A percentile compares a stretch with the other conserved stretches of the same genome.
Evolutionary conservation across 1,139 yeast species (phyloP).

Genomic region (Neolecta irregularis): DNA sequence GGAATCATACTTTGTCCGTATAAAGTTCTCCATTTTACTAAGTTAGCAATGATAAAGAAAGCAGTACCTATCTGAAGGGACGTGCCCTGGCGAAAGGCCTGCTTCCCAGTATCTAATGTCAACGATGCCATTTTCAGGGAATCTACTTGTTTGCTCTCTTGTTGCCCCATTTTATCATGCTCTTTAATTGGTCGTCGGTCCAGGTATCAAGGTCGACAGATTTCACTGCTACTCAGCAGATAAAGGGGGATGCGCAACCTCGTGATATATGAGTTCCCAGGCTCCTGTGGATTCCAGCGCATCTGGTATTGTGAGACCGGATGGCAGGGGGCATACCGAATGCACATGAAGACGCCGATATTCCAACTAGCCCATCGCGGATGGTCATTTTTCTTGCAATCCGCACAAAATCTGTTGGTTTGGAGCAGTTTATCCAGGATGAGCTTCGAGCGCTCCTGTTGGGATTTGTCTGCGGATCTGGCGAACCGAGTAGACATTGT

Average conservation of each 20-base stretch:
- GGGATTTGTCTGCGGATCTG: no score
- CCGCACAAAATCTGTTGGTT: constrained; percentile 44
- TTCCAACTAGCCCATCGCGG: constrained; percentile 99
- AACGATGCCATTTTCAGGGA: neutral
- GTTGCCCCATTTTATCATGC: constrained; percentile 81
- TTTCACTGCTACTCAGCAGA: constrained; percentile 46
- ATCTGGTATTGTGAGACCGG: constrained; percentile 26
- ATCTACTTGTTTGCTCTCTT: constrained; percentile 46
- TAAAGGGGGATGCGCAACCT: constrained; percentile 16
- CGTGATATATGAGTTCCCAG: constrained; percentile 78
- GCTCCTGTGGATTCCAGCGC: constrained; percentile 89
- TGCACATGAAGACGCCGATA: constrained; percentile 81
- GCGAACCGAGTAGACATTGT: neutral
- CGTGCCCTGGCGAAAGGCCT: constrained; percentile 50
- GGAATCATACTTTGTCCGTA: constrained; percentile 77
- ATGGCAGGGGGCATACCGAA: constrained; percentile 23
- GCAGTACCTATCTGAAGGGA: constrained; percentile 46
- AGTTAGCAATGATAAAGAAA: neutral
- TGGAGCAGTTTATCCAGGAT: neutral
- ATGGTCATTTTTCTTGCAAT: constrained; percentile 74
- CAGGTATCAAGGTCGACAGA: constrained; percentile 91
- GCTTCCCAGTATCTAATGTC: constrained; percentile 50
- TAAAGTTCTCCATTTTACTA: constrained; percentile 73
- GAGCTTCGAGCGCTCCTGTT: no score
- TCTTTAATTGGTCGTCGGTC: constrained; percentile 82